A percentile compares a stretch with the other conserved stretches of the same genome.
phyloP scores from a whole-genome alignment of 2,329 filamentous ascomycete species.

The Geoglossum cookeanum region DNA sequence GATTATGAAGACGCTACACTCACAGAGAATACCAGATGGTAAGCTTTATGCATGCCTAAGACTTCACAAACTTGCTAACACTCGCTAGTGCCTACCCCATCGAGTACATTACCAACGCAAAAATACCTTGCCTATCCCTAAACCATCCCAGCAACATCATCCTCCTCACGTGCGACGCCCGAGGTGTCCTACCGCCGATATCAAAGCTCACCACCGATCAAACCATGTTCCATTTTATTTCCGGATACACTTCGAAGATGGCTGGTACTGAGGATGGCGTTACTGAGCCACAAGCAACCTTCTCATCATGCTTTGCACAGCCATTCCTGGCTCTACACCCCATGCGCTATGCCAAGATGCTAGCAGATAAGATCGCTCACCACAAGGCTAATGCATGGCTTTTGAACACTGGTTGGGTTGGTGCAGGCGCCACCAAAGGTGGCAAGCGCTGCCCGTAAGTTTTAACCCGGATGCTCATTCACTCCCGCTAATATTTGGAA shows the following conservation, averaged over 20 bases:
- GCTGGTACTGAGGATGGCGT: constrained; percentile 95
- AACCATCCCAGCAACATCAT: constrained; percentile 95
- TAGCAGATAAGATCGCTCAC: constrained; percentile 89
- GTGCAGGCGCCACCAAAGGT: constrained; percentile 73
- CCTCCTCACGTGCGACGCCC: constrained; percentile 91
- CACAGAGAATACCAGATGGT: constrained; percentile 91
- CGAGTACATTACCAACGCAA: constrained; percentile 96
- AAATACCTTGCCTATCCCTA: constrained; percentile 81
- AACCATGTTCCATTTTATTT: constrained; percentile 99
- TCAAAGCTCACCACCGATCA: constrained; percentile 88
- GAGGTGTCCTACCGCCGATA: constrained; percentile 92
- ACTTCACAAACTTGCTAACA: not conserved
- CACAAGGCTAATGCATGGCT: constrained; percentile 97
- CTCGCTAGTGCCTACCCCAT: constrained; percentile 66
- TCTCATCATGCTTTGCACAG: constrained; percentile 98
- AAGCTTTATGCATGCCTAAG: constrained; percentile 9
- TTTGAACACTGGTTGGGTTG: constrained; percentile 95
- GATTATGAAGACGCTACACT: constrained; percentile 92
- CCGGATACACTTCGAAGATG: constrained; percentile 99
- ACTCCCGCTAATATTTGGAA: not conserved
- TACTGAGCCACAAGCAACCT: constrained; percentile 92
- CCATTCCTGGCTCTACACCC: constrained; percentile 97
- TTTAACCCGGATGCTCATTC: not conserved
- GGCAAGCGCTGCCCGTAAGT: constrained; percentile 73
- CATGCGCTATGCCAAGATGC: constrained; percentile 97